Percentiles rank a stretch among this genome's conserved stretches.
These are phyloP conservation scores for Amoeboaphelidium protococcarum DNA, from an alignment of 371 early-diverging fungal genomes.

Conservation along the genomic window DNA sequence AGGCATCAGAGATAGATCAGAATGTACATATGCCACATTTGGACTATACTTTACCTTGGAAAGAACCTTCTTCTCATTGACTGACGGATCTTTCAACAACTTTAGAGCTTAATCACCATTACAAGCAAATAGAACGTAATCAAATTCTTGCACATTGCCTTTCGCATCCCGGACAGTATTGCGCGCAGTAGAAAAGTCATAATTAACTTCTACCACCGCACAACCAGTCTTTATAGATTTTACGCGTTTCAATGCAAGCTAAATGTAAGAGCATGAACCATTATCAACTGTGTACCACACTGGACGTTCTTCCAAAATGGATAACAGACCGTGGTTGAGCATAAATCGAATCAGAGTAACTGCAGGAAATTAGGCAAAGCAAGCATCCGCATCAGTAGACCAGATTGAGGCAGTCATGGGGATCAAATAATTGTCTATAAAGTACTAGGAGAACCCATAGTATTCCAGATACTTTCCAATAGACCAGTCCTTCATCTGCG, in stretches of 20 bases:
- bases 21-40: slow-evolving; percentile 23
- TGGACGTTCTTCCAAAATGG: slow-evolving; percentile 15
- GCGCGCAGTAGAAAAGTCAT: not conserved
- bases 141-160: slow-evolving; percentile 12
- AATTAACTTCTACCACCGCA: slow-evolving; percentile 6
- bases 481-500: slow-evolving; percentile 8
- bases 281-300: slow-evolving; percentile 24
- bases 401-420: slow-evolving; percentile 33
- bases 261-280: slow-evolving; percentile 12
- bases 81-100: slow-evolving; percentile 18
- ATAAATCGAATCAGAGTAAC: slow-evolving; percentile 25
- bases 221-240: slow-evolving; percentile 10
- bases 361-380: slow-evolving; percentile 22
- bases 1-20: slow-evolving; percentile 25
- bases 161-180: slow-evolving; percentile 8
- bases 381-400: slow-evolving; percentile 25
- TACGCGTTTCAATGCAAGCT: slow-evolving; percentile 3
- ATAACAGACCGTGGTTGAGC: slow-evolving; percentile 26
- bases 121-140: slow-evolving; percentile 25
- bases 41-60: slow-evolving; percentile 14
- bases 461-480: slow-evolving; percentile 19
- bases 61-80: slow-evolving; percentile 17
- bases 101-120: slow-evolving; percentile 24
- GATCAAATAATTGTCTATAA: slow-evolving; percentile 22
- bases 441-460: slow-evolving; percentile 18